A percentile compares a stretch with the other conserved stretches of the same genome.
phyloP scores from a whole-genome alignment of 345 rosid genomes.

The Syzygium oleosum region DNA sequence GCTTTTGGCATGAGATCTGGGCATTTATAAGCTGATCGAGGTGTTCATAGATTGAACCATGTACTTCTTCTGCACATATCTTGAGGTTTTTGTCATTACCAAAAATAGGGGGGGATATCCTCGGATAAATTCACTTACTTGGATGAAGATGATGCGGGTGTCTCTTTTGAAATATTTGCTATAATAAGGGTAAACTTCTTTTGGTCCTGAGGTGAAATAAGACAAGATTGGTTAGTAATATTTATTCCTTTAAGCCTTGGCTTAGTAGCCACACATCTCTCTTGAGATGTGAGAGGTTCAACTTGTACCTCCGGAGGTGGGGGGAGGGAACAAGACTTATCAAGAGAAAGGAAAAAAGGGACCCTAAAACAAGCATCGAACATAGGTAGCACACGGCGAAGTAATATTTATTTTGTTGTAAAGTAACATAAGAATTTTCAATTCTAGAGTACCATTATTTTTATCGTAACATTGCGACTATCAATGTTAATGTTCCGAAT shows the following conservation, averaged over 20 bases:
- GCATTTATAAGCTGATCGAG: background rate
- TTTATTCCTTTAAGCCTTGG: background rate
- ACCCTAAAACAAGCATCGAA: background rate
- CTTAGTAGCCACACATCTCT: background rate
- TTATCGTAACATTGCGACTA: background rate
- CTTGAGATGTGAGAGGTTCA: no score
- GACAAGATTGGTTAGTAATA: background rate
- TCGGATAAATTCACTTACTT: background rate
- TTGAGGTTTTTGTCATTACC: background rate
- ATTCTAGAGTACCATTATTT: background rate
- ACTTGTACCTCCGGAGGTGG: background rate
- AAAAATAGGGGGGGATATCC: background rate
- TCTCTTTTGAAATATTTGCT: background rate
- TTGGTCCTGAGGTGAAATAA: background rate
- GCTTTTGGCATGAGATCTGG: background rate
- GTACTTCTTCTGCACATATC: background rate
- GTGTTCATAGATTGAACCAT: background rate
- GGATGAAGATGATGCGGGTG: accelerated
- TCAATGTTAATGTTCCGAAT: background rate
- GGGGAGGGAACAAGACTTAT: background rate
- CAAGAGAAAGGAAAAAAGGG: background rate
- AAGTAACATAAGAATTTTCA: background rate
- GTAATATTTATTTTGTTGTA: background rate
- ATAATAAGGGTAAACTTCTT: background rate
- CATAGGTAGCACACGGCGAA: background rate